Evolutionary conservation across 331 rosid genomes (phyloP).

Genomic region (Pyracantha coccinea): DNA sequence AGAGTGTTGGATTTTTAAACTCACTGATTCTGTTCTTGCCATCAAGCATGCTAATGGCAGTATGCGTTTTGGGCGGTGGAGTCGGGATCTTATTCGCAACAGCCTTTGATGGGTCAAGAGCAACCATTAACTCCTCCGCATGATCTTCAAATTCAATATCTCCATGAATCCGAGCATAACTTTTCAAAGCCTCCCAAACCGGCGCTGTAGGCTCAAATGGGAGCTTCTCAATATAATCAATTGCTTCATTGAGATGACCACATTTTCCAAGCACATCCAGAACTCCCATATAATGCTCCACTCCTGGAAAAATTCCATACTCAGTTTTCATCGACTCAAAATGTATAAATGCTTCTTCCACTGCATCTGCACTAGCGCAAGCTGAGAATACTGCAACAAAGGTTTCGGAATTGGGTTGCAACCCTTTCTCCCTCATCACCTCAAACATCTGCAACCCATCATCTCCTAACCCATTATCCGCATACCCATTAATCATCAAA

Average conservation of each 20-base stretch:
- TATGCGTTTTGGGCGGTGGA: constrained; percentile 61
- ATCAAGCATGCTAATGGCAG: constrained; percentile 71
- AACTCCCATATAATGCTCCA: constrained; percentile 68
- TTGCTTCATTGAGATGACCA: constrained; percentile 70
- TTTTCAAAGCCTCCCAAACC: constrained; percentile 59
- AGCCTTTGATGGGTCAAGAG: constrained; percentile 58
- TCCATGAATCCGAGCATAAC: constrained; percentile 76
- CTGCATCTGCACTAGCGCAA: constrained; percentile 82
- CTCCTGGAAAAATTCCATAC: constrained; percentile 47
- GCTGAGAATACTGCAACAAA: constrained; percentile 57
- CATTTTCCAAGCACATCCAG: constrained; percentile 71
- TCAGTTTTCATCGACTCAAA: constrained; percentile 66
- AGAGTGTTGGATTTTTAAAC: constrained; percentile 67
- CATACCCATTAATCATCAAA: constrained; percentile 62
- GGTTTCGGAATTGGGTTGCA: constrained; percentile 60
- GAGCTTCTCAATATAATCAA: constrained; percentile 46
- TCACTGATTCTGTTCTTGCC: constrained; percentile 69
- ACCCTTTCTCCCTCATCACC: constrained; percentile 60
- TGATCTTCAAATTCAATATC: constrained; percentile 76
- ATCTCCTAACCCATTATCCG: constrained; percentile 70
- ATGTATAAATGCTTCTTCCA: constrained; percentile 70
- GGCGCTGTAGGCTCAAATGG: constrained; percentile 50
- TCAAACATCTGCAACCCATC: constrained; percentile 76
- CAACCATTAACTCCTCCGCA: constrained; percentile 57
- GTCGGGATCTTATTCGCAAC: constrained; percentile 52